These are phyloP conservation scores for Nemania serpens DNA, from an alignment of 2,329 filamentous ascomycete genomes.

Conservation along the genomic window DNA sequence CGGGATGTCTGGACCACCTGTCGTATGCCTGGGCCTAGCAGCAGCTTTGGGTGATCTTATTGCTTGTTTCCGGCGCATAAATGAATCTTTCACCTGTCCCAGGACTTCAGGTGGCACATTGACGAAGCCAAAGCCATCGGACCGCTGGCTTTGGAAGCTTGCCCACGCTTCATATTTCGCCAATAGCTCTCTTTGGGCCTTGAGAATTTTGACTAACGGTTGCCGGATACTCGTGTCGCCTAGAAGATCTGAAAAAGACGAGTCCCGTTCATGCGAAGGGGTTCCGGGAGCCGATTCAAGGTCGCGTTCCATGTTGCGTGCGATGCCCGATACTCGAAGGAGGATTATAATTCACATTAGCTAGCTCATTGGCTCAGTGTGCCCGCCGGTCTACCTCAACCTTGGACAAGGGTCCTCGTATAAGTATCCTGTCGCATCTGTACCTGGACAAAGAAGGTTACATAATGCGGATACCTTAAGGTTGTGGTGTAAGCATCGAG, in stretches of 20 bases:
- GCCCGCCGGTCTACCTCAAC: neutral
- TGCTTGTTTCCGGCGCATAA: constrained; percentile 25
- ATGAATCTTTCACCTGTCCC: constrained; percentile 33
- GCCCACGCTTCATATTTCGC: constrained; percentile 49
- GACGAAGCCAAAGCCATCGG: constrained; percentile 37
- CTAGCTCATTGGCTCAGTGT: neutral
- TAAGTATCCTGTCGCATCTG: too few relatives aligned
- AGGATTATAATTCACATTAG: neutral
- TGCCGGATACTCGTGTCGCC: constrained; percentile 45
- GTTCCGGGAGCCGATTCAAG: constrained; percentile 8
- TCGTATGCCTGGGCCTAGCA: neutral
- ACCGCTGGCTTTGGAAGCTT: constrained; percentile 26
- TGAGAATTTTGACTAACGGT: constrained; percentile 51
- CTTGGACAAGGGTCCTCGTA: too few relatives aligned
- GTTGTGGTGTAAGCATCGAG: neutral
- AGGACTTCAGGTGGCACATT: constrained; percentile 44
- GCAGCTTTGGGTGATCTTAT: constrained; percentile 7
- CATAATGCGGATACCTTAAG: neutral
- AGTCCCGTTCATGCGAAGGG: too few relatives aligned
- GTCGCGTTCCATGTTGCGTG: constrained; percentile 12
- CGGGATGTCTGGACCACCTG: neutral
- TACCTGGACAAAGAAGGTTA: neutral
- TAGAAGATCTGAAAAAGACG: constrained; percentile 33
- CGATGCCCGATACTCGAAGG: constrained; percentile 19
- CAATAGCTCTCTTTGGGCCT: constrained; percentile 55